Base-by-base conservation (phyloP, 495 filamentous ascomycete species). In the Aspergillus asperescens region DNA sequence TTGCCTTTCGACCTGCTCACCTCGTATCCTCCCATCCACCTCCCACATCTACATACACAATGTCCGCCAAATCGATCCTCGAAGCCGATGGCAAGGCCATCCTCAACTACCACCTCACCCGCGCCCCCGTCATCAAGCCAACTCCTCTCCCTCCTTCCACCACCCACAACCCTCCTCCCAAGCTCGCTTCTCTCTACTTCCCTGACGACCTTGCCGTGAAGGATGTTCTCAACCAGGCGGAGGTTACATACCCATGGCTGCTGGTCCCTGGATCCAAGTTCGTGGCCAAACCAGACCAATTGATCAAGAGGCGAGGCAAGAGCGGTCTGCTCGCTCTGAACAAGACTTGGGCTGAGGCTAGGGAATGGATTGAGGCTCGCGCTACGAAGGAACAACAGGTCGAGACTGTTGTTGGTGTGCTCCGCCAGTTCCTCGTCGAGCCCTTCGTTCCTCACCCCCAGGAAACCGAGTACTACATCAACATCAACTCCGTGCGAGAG, bases 11-110 rank as follows among this genome's bases (percentile, higher is more conserved):
- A 25, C 39, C 39, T 57, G 52, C 52, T 19, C 29, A 39, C 18
- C 53, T 48, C 54, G 39, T 42, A 43, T 32, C 28, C 23, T 19
- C 42, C n/a, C 47, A 39, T 56, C 46, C 46, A 46, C 40, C 37
- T 52, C 25, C 52, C 22, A 27, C 32, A 42, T 50, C 23, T 56
- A 58, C 57, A 54, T 44, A 37, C 50, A 78, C 59, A 61, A 98
- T 99, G 93, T 94, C 93, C 70, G 94, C 93, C 73, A 99, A 99
- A 77, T 86, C 92, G 54, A 96, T 99, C 66, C 74, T 85, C 81
- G 93, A 99, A 77, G 93, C 94, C 80, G 93, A 99, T 77, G 93
- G 93, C 83, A 99, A 99, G 87, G 93, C 93, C 78, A 97, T 99
- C 80, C 79, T 99, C 80, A 96, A 95, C 86, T 99, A 96, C 81